Conservation (phyloP, 805 yeast genomes). For the Candida tallmaniae region DNA sequence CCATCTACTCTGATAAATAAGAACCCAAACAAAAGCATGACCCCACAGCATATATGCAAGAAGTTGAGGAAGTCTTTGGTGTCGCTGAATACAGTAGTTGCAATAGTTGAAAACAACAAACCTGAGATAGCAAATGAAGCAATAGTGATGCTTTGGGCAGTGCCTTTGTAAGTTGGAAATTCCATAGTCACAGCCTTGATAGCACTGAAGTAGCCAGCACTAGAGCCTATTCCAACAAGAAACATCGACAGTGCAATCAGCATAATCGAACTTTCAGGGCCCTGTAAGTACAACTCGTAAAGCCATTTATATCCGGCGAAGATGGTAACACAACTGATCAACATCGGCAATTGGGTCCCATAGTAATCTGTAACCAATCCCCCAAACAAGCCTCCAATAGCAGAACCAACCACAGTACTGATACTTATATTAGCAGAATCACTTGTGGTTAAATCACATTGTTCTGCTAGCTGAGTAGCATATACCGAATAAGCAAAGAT, state of each 20-base stretch:
- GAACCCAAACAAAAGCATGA: slow-evolving; percentile 24
- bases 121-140: slow-evolving; percentile 35
- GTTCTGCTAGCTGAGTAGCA: slow-evolving; percentile 27
- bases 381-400: slow-evolving; percentile 29
- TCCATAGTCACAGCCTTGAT: slow-evolving; percentile 30
- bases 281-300: slow-evolving; percentile 17
- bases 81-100: slow-evolving; percentile 17
- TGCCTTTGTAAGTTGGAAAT: slow-evolving; percentile 28
- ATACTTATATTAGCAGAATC: slow-evolving; percentile 28
- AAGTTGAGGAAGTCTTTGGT: slow-evolving; percentile 20
- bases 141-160: slow-evolving; percentile 33
- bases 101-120: slow-evolving; percentile 20
- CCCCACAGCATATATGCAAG: slow-evolving; percentile 19
- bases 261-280: slow-evolving; percentile 13
- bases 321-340: slow-evolving; percentile 20
- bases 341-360: slow-evolving; percentile 32
- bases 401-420: slow-evolving; percentile 26
- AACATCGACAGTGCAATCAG: slow-evolving; percentile 24
- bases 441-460: slow-evolving; percentile 24
- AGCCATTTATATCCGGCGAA: slow-evolving; percentile 26
- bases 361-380: slow-evolving; percentile 30
- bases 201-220: slow-evolving; percentile 29
- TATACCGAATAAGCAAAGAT: slow-evolving; percentile 31
- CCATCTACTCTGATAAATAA: slow-evolving; percentile 29
- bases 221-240: slow-evolving; percentile 28